A percentile compares a stretch with the other conserved stretches of the same genome.
phyloP scores from a whole-genome alignment of 2,329 filamentous ascomycete genomes.

The Cladobotryum protrusum region DNA sequence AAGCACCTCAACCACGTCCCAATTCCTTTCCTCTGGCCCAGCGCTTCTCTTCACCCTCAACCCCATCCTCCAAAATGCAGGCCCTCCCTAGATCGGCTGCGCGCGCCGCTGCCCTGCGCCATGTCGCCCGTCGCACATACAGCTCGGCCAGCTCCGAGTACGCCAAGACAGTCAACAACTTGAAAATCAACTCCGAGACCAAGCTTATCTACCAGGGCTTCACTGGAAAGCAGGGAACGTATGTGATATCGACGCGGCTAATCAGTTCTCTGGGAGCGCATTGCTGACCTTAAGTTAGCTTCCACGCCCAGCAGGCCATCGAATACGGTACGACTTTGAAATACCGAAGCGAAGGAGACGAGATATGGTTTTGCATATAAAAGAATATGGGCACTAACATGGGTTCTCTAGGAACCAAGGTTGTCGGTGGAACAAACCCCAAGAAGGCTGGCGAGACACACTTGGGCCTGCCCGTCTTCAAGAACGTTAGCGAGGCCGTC shows the following conservation, averaged over 20 bases:
- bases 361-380: constrained; percentile 10
- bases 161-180: constrained; percentile 69
- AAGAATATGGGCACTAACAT: constrained; percentile 18
- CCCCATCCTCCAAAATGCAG: constrained; percentile 57
- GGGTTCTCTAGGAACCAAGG: constrained; percentile 68
- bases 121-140: constrained; percentile 62
- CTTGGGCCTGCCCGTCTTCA: constrained; percentile 89
- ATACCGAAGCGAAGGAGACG: neutral
- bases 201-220: constrained; percentile 97
- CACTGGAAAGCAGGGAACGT: constrained; percentile 95
- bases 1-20: too few species aligned
- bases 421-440: constrained; percentile 96
- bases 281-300: constrained; percentile 49
- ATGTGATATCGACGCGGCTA: constrained; percentile 34
- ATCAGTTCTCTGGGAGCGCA: neutral
- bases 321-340: constrained; percentile 73
- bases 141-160: constrained; percentile 65
- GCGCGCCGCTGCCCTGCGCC: constrained; percentile 64
- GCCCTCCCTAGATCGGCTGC: constrained; percentile 65
- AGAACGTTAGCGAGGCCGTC: constrained; percentile 78
- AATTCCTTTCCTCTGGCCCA: too few species aligned
- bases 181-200: constrained; percentile 87
- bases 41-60: constrained; percentile 10
- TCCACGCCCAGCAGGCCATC: constrained; percentile 96
- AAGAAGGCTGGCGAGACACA: constrained; percentile 94